Percentiles rank a stretch among this genome's conserved stretches.
These are phyloP conservation scores for Phycomyces blakesleeanus DNA, from an alignment of 192 early-diverging fungal species.

Conservation along the genomic window DNA sequence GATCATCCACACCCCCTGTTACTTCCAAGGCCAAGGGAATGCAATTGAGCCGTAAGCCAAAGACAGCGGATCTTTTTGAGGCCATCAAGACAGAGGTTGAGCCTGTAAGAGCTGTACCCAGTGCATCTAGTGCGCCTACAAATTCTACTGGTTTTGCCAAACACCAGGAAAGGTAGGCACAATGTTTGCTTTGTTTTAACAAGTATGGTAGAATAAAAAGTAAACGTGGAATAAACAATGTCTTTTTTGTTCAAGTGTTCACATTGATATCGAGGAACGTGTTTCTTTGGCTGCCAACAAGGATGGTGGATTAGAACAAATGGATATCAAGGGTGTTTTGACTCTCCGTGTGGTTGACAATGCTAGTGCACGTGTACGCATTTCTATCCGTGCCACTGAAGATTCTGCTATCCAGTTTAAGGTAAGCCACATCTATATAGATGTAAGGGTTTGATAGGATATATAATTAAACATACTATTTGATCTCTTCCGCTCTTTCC, in stretches of 20 bases:
- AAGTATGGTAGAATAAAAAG: background rate
- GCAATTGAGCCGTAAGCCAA: conserved; percentile 91
- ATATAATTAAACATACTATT: no score
- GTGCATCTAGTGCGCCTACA: background rate
- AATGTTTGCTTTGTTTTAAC: no score
- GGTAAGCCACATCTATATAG: conserved; percentile 42
- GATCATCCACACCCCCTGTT: conserved; percentile 32
- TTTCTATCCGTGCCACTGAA: conserved; percentile 57
- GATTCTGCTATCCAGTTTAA: conserved; percentile 80
- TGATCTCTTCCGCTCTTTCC: no score
- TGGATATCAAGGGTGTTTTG: conserved; percentile 94
- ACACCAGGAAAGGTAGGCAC: conserved; percentile 6
- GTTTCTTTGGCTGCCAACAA: conserved; percentile 78
- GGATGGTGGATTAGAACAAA: conserved; percentile 86
- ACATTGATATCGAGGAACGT: conserved; percentile 84
- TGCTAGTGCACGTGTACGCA: conserved; percentile 53
- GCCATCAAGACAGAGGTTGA: conserved; percentile 82
- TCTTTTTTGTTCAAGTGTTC: conserved; percentile 56
- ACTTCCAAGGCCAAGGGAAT: conserved; percentile 76
- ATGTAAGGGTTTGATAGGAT: no score
- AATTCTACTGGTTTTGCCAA: background rate
- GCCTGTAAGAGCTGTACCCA: no score
- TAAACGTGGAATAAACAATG: background rate
- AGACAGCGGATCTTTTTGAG: conserved; percentile 74
- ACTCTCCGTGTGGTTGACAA: conserved; percentile 77